These are phyloP conservation scores for Heterococcus sp. DNA, from an alignment of 108 stramenopile genomes.

Conservation along the genomic window DNA sequence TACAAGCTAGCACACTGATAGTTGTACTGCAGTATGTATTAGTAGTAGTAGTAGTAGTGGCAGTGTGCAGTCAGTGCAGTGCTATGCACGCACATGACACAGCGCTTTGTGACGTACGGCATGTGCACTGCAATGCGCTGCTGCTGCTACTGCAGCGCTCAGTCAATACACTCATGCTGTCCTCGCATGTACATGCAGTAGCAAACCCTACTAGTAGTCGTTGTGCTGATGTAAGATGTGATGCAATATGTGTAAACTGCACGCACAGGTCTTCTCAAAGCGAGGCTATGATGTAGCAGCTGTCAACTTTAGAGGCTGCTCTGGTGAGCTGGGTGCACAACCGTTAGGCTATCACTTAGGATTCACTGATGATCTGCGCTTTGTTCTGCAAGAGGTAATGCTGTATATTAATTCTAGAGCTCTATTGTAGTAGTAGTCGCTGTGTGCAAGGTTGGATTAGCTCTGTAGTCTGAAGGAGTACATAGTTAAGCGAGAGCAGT, in stretches of 20 bases:
- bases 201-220: not conserved
- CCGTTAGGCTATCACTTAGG: slow-evolving; percentile 77
- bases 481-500: too few relatives aligned
- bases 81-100: not conserved
- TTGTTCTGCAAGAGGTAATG: slow-evolving; percentile 51
- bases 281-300: slow-evolving; percentile 46
- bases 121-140: not conserved
- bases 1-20: too few relatives aligned
- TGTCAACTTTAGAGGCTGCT: slow-evolving; percentile 82
- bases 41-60: not conserved
- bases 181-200: too few relatives aligned
- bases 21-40: too few relatives aligned
- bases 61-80: not conserved
- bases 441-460: too few relatives aligned
- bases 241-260: not conserved
- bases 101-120: not conserved
- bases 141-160: too few relatives aligned
- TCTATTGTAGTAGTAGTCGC: too few relatives aligned
- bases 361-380: slow-evolving; percentile 78
- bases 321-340: slow-evolving; percentile 60
- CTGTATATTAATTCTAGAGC: too few relatives aligned
- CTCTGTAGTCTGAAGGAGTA: too few relatives aligned
- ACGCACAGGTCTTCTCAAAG: not conserved
- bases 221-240: not conserved
- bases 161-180: too few relatives aligned